These are phyloP conservation scores for Pyricularia sp. DNA, from an alignment of 2,329 filamentous ascomycete genomes.

Conservation along the genomic window DNA sequence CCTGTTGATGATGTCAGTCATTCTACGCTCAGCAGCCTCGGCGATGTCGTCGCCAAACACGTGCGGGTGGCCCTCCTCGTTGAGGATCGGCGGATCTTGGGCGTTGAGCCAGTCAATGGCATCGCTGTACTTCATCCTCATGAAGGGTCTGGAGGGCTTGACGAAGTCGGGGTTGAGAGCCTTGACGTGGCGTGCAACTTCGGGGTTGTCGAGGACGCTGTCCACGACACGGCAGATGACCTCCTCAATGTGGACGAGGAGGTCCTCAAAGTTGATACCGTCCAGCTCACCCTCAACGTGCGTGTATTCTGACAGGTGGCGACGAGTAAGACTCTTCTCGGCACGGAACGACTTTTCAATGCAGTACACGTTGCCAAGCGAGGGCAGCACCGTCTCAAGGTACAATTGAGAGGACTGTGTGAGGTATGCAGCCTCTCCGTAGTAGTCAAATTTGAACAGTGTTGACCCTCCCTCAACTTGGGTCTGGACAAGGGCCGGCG, in stretches of 20 bases:
- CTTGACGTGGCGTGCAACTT: slow-evolving; percentile 64
- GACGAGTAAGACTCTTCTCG: slow-evolving; percentile 88
- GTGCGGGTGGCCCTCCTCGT: slow-evolving; percentile 87
- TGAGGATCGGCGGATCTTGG: slow-evolving; percentile 69
- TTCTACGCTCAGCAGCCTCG: slow-evolving; percentile 83
- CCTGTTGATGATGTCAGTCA: slow-evolving; percentile 94
- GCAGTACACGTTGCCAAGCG: slow-evolving; percentile 91
- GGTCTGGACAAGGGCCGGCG: slow-evolving; percentile 87
- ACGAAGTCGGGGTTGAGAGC: slow-evolving; percentile 87
- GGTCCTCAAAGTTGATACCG: slow-evolving; percentile 86
- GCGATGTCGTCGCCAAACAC: slow-evolving; percentile 95
- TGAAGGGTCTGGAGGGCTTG: slow-evolving; percentile 74
- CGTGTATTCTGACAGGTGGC: slow-evolving; percentile 92
- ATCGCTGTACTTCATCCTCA: slow-evolving; percentile 89
- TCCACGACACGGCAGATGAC: slow-evolving; percentile 82
- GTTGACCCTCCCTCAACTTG: slow-evolving; percentile 90
- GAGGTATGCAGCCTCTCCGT: slow-evolving; percentile 74
- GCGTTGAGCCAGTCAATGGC: slow-evolving; percentile 91
- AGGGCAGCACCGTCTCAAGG: slow-evolving; percentile 87
- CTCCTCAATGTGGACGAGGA: slow-evolving; percentile 78
- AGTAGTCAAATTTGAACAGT: slow-evolving; percentile 64
- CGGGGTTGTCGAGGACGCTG: slow-evolving; percentile 62
- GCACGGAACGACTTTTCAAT: slow-evolving; percentile 98
- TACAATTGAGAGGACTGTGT: slow-evolving; percentile 97
- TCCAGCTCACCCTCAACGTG: slow-evolving; percentile 95